A percentile compares a stretch with the other conserved stretches of the same genome.
Conservation (phyloP, 1,139 yeast genomes). For the Blastobotrys illinoisensis region DNA sequence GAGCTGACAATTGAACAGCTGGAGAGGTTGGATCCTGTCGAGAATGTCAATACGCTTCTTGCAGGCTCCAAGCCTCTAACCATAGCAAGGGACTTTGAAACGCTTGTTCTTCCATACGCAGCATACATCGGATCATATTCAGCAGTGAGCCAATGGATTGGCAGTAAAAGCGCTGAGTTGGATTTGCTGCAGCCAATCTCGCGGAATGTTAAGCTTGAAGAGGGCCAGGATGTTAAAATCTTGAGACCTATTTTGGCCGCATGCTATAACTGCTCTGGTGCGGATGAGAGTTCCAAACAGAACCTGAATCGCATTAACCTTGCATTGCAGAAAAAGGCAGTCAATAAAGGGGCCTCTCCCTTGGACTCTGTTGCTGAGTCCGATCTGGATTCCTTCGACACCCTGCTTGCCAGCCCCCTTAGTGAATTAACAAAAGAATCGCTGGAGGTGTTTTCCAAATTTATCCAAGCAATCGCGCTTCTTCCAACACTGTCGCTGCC, state of each 20-base stretch:
- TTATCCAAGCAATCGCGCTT: slow-evolving; percentile 6
- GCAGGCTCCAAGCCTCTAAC: slow-evolving; percentile 15
- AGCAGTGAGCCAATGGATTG: slow-evolving; percentile 19
- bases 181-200: slow-evolving; percentile 11
- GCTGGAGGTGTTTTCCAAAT: slow-evolving; percentile 3
- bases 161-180: slow-evolving; percentile 5
- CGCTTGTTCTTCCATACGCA: slow-evolving; percentile 22
- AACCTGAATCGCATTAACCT: neutral
- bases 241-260: slow-evolving; percentile 13
- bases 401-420: slow-evolving; percentile 4
- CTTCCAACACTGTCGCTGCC: slow-evolving; percentile 8
- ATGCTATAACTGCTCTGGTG: slow-evolving; percentile 13
- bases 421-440: neutral
- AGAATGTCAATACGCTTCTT: slow-evolving; percentile 17
- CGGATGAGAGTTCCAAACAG: neutral
- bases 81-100: slow-evolving; percentile 20
- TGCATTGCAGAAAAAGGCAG: neutral
- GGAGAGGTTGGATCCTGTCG: slow-evolving; percentile 13
- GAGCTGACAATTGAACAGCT: slow-evolving; percentile 16
- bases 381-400: slow-evolving; percentile 6
- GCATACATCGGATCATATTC: slow-evolving; percentile 16
- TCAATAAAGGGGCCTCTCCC: neutral
- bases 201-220: neutral
- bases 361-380: slow-evolving; percentile 1
- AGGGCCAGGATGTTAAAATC: slow-evolving; percentile 5